Evolutionary conservation across 371 early-diverging fungal genomes (phyloP), one percentile per base, ranked within the genome.

Genomic region (Actinomortierella ambigua): DNA sequence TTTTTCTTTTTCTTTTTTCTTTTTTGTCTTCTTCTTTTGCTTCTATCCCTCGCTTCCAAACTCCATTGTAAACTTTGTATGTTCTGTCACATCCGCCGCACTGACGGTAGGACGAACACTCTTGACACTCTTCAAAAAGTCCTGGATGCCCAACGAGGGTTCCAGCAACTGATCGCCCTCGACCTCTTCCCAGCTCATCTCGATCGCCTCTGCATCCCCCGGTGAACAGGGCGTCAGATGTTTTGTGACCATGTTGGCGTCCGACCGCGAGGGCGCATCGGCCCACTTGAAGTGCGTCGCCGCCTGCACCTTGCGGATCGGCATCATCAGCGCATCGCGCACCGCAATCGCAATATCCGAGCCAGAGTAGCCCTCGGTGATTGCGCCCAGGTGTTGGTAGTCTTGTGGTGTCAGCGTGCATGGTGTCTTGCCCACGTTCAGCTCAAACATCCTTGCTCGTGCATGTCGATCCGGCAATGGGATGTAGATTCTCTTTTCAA

Each of bases 401-500:
- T 98, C 95, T 22, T 84, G 76, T 50, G 73, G 66, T 14, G 81
- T 83, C 55, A 98, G 70, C 22, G 73, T 80, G 67, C 95, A 93
- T 26, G 96, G 95, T 14, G 96, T 96, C 24, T 89, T 80, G 18
- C 97, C 97, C 22, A 96, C 88, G 65, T 96, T 92, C 65, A 97
- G 75, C 62, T 89, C 83, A 81, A 98, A 95, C 94, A 98, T 93
- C 59, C 81, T 81, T 9, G 92, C 88, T n/a, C 98, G 88, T 17
- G 97, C 97, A 53, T 85, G 84, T 2, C 82, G 65, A 44, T 96
- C 97, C 2, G 98, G 98, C 56, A 98, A 85, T 52, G 97, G 96
- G 53, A 98, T 98, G 77, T 94, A 97, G 39, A 98, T 97, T 65
- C 98, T 88, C 77, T 93, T 96, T 79, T 98, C 97, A 68, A 98